These are phyloP conservation scores for Blastocystis sp. DNA, from an alignment of 352 stramenopile species.

Conservation along the genomic window DNA sequence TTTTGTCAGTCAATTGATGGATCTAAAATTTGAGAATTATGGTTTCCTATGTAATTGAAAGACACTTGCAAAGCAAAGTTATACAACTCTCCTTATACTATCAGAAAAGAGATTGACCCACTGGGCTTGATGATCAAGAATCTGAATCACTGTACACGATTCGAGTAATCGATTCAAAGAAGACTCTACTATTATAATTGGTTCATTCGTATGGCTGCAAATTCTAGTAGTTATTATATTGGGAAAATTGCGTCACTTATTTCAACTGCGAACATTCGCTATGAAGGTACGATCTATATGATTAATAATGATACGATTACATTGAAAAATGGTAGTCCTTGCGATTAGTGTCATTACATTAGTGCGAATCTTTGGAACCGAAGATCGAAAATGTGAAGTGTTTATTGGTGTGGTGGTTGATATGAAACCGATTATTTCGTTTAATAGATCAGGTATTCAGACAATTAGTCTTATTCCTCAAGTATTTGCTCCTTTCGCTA, in stretches of 20 bases:
- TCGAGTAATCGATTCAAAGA: neutral
- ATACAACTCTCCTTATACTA: too few species aligned
- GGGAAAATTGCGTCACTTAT: conserved; percentile 41
- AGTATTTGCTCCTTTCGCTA: neutral
- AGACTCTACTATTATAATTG: neutral
- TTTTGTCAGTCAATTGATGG: neutral
- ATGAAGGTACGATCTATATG: conserved; percentile 47
- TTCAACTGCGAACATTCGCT: conserved; percentile 38
- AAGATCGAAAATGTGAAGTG: conserved; percentile 56
- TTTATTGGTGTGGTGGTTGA: conserved; percentile 34
- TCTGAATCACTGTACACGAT: neutral
- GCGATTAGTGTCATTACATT: neutral
- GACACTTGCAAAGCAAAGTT: too few species aligned
- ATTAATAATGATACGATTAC: conserved; percentile 59
- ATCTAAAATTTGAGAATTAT: too few species aligned
- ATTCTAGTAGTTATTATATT: conserved; percentile 26
- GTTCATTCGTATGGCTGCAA: neutral
- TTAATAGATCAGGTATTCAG: conserved; percentile 26
- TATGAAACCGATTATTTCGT: conserved; percentile 41
- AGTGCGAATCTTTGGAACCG: conserved; percentile 56
- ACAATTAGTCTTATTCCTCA: conserved; percentile 43
- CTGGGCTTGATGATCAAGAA: neutral
- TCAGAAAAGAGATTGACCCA: too few species aligned
- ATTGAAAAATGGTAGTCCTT: conserved; percentile 39
- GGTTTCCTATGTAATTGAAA: too few species aligned